phyloP scores from a whole-genome alignment of 1,139 yeast species.

The Petasospora rhodanensis region DNA sequence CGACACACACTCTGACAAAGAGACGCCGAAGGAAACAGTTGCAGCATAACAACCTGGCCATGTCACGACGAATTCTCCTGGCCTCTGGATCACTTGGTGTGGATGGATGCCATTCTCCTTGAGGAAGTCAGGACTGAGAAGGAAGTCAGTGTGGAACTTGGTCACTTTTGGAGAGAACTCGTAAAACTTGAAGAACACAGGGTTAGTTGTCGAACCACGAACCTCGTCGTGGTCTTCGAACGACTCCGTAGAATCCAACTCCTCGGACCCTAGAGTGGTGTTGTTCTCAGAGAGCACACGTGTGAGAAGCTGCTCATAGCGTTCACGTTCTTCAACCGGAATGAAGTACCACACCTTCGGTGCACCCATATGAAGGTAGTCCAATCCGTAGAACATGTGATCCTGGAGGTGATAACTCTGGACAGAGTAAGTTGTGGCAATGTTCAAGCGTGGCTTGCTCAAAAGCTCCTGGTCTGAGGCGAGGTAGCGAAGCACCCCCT shows the following conservation, averaged over 20 bases:
- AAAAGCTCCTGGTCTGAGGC: slow-evolving; percentile 39
- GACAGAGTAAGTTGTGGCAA: slow-evolving; percentile 67
- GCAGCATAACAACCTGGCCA: slow-evolving; percentile 53
- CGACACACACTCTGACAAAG: slow-evolving; percentile 49
- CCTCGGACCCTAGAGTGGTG: slow-evolving; percentile 7
- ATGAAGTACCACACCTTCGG: slow-evolving; percentile 76
- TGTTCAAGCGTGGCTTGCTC: slow-evolving; percentile 45
- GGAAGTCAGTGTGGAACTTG: slow-evolving; percentile 23
- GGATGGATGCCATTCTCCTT: slow-evolving; percentile 42
- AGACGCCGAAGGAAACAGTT: slow-evolving; percentile 49
- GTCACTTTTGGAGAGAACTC: slow-evolving; percentile 10
- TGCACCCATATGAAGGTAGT: slow-evolving; percentile 69
- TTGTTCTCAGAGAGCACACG: slow-evolving; percentile 19
- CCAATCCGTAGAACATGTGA: slow-evolving; percentile 62
- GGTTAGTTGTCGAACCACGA: slow-evolving; percentile 16
- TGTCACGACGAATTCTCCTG: slow-evolving; percentile 57
- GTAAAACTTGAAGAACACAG: slow-evolving; percentile 16
- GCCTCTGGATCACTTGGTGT: slow-evolving; percentile 45
- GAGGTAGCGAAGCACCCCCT: slow-evolving; percentile 45
- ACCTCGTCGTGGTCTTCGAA: slow-evolving; percentile 13
- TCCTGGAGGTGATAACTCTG: slow-evolving; percentile 77
- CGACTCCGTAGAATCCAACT: no score
- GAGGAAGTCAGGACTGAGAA: slow-evolving; percentile 46
- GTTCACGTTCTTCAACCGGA: slow-evolving; percentile 60
- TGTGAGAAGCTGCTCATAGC: slow-evolving; percentile 50